A percentile compares a stretch with the other conserved stretches of the same genome.
These are phyloP conservation scores for Calonectria pteridis DNA, from an alignment of 2,329 filamentous ascomycete genomes.

Conservation along the genomic window DNA sequence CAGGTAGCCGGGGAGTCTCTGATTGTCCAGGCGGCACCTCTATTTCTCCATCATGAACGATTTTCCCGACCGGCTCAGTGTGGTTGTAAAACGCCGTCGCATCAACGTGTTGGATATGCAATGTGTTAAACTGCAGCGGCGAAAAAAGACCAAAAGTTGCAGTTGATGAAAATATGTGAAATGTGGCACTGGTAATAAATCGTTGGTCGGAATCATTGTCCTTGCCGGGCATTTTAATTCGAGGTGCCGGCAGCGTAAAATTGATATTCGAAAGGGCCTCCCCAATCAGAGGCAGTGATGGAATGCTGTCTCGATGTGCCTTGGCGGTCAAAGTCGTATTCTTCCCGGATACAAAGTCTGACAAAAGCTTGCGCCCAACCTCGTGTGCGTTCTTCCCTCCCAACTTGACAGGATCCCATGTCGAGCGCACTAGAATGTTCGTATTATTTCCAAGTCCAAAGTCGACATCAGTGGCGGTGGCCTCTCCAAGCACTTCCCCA, in stretches of 20 bases:
- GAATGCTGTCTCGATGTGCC: conserved; percentile 79
- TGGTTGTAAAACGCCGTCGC: conserved; percentile 89
- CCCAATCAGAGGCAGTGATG: conserved; percentile 78
- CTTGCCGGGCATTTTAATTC: conserved; percentile 69
- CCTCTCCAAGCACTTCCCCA: conserved; percentile 80
- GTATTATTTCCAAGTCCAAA: conserved; percentile 79
- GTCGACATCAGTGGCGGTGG: conserved; percentile 72
- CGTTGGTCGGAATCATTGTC: conserved; percentile 58
- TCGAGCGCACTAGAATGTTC: conserved; percentile 74
- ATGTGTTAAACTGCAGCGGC: conserved; percentile 77
- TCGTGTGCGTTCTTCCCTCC: conserved; percentile 72
- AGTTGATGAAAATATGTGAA: conserved; percentile 89
- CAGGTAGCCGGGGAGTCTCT: conserved; percentile 81
- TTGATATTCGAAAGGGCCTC: conserved; percentile 78
- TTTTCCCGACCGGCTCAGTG: conserved; percentile 81
- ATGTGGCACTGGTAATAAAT: conserved; percentile 88
- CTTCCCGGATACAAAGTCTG: conserved; percentile 87
- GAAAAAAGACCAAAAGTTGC: conserved; percentile 87
- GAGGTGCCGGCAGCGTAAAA: conserved; percentile 79
- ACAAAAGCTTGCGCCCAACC: conserved; percentile 80
- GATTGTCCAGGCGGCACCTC: conserved; percentile 80
- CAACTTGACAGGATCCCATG: conserved; percentile 77
- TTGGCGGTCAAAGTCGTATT: conserved; percentile 85
- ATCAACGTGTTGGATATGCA: conserved; percentile 84
- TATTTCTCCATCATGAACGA: conserved; percentile 81